Base-by-base conservation (phyloP, 371 early-diverging fungal genomes). In the Circinella minor region DNA sequence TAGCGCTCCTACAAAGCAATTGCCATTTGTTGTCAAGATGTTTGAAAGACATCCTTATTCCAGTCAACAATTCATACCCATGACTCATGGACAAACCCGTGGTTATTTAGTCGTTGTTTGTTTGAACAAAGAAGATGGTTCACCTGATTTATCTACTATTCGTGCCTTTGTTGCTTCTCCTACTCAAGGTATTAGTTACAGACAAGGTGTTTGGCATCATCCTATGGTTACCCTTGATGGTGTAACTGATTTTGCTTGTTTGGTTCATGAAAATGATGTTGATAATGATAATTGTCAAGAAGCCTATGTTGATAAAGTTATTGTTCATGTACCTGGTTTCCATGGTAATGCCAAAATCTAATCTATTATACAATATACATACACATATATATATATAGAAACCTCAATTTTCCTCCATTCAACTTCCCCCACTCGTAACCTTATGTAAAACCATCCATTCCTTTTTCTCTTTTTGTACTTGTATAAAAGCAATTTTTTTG, bases 41-140 rank as follows among this genome's bases (percentile, higher is more conserved):
- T 86, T 96, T 60, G 96, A 96, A 78, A 87, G 95, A 20, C 96
- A 96, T 70, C 85, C 90, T 60, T 92, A 89, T 80, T 94, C 94
- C 13, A 89, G 92, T n/a, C 96, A 96, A 74, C 85, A 90, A 63
- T 96, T 96, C 75, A 84, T 94, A 68, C 96, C 96, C 15, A 91
- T 96, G 89, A 86, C 88, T 4, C 79, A 82, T 37, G 75, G 75
- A 49, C 71, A 82, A 60, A 77, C 81, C 4, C 81, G 86, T 36
- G 88, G 81, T 46, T 96, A 94, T 70, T 82, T 95, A 20, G 92
- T 95, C 4, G 84, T 93, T 64, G 96, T 96, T 9, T 91, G 92
- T 51, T 77, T 88, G 65, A 93, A 92, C 73, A 89, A 91, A 39
- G 63, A 79, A 4, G 85, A 82, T 61, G 83, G 84, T 57, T 83